Evolutionary conservation across 345 rosid genomes (phyloP), one percentile per base, ranked within the genome.

Genomic region (Salix caprea): DNA sequence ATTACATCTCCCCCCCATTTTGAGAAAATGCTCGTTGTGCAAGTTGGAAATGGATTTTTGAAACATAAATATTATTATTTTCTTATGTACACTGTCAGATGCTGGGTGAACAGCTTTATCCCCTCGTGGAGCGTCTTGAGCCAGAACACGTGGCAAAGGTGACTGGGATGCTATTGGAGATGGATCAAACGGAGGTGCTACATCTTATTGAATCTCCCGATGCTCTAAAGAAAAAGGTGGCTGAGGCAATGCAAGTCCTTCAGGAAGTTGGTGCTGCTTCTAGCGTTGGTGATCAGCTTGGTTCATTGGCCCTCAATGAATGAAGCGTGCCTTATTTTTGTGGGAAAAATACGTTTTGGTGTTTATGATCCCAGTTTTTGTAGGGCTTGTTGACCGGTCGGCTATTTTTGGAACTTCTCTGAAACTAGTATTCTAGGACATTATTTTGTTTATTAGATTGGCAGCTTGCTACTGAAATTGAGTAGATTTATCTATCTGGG

Each of bases 151-250:
- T 70, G 7, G 85, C 86, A 0, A 91, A 92, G 85, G 93, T 94
- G 24, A 90, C 97, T 0, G 98, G 96, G 16, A 87, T 91, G 91
- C 67, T 94, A 76, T 79, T 94, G 76, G 97, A 92, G 85, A 92
- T 94, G 90, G 94, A 92, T 54, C 91, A 78, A 46, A 84, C 89
- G 0, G 98, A 94, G 87, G 89, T 91, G 19, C 78, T 90, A 5
- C 90, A 86, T 84, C 92, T 94, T 60, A 81, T 92, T 0, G 94
- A 91, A 78, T 88, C 98, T 61, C 92, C 89, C 0, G 93, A 87
- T 76, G 94, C 92, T 48, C 85, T 92, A 21, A 89, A 77, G 84
- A 84, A 81, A 24, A 94, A 91, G 84, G 92, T 92, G 40, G 85
- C 84, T 0, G 92, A 92, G 68, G 98, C 98, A 21, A 71, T 91